Base-by-base conservation (phyloP, 2,329 filamentous ascomycete species). In the Fusarium nelsonii region DNA sequence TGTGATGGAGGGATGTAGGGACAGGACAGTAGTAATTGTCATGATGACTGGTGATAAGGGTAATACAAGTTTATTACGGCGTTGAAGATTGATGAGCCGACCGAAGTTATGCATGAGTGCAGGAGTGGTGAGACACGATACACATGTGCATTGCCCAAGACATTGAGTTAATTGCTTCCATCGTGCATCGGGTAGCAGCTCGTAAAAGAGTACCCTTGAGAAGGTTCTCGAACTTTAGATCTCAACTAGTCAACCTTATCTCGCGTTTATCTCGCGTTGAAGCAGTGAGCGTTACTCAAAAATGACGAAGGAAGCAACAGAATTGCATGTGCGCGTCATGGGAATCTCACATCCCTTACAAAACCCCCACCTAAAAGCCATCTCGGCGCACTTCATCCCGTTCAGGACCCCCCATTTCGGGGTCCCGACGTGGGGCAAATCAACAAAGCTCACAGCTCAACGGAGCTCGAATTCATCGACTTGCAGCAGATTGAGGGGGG, bases 301-400 rank as follows among this genome's bases (percentile, higher is more conserved):
- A 16, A 59, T 12, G 20, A 43, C 34, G 49, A 49, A 28, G 48
- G 23, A 11, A 49, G 32, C n/a, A 32, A 39, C 30, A 28, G 14
- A 65, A 65, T 61, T 37, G 61, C 54, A 65, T 70, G 63, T 70
- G 63, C 67, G 67, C 67, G 67, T 70, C 67, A 70, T 70, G 67
- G 63, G 58, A 64, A 48, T 51, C 39, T 66, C 39, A 41, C 52
- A 16, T 65, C 51, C 26, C 46, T 48, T 18, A 48, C 40, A 37
- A 39, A 56, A 14, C 45, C 67, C 63, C 67, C 67, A 70, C 67
- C 57, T 37, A 37, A 63, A 43, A 57, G 55, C 44, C 65, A 64
- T 32, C 23, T 36, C 52, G 41, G 54, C 66, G 65, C 20, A 56
- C 67, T 58, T 58, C 34, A 33, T 51, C 48, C 54, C 63, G 66